Base-by-base conservation (phyloP, 768 basidiomycete species). In the Amanita exitialis region DNA sequence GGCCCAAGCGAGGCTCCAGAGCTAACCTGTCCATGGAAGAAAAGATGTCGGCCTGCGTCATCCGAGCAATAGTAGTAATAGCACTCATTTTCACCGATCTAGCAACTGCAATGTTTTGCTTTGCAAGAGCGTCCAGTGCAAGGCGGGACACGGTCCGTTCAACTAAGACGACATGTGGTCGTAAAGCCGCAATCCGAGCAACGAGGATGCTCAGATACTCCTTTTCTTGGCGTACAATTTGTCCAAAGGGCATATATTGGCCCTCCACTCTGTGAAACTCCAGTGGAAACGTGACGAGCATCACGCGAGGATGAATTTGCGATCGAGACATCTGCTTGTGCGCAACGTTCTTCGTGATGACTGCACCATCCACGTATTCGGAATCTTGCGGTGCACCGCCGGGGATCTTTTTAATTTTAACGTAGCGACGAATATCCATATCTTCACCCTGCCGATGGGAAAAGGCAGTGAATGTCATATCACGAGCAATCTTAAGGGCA, bases 401-500 rank as follows among this genome's bases (percentile, higher is more conserved):
- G 0, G 96, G 95, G 13, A 98, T 86, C 67, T 95, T 95, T 73
- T 99, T 98, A 67, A 98, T 94, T 69, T 97, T 97, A 43, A 98
- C 92, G 58, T 95, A 96, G 35, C 85, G 80, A 28, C 95, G 76
- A 20, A 96, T 86, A 64, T 98, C 96, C 82, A 97, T 93, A 56
- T 90, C 88, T 58, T 92, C 89, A 1, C 91, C 91, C 62, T 90
- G 83, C 4, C 83, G 78, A 56, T 90, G 82, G 44, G 76, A 74
- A 21, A 75, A 63, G 5, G 75, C 60, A 2, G 85, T 86, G 62
- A 92, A 90, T 0, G 89, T 86, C 52, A 94, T 72, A 51, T 90
- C 88, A 18, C 82, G 80, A 3, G 93, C 90, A 39, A 95, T 88
- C 36, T 86, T 82, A 43, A 97, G 78, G 1, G 94, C 82, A 15